Conservation (phyloP, 1,284 basidiomycete species). For the Paramarasmius palmivorus region DNA sequence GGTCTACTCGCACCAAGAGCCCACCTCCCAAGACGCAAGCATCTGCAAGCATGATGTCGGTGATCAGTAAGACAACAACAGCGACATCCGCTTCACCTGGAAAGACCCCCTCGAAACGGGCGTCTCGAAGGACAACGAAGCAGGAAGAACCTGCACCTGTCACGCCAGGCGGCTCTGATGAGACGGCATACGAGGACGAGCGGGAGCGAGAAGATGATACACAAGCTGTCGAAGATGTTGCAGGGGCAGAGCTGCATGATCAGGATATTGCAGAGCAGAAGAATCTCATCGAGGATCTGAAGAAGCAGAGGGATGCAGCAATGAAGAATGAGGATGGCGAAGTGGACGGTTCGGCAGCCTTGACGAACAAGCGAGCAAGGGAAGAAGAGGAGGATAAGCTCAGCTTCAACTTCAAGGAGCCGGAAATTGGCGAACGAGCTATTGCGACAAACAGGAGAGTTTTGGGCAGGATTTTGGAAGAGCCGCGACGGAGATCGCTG, state of each 20-base stretch:
- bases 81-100: constrained; percentile 26
- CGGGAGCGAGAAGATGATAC: constrained; percentile 39
- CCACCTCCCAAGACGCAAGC: constrained; percentile 38
- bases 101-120: constrained; percentile 41
- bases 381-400: constrained; percentile 54
- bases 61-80: not conserved
- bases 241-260: constrained; percentile 60
- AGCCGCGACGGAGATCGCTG: constrained; percentile 65
- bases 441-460: constrained; percentile 69
- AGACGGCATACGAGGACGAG: constrained; percentile 54
- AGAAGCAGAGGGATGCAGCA: constrained; percentile 47
- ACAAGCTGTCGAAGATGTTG: constrained; percentile 49
- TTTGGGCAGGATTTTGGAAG: constrained; percentile 44
- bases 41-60: constrained; percentile 23
- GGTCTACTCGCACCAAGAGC: constrained; percentile 53
- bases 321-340: constrained; percentile 29
- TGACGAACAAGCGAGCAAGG: constrained; percentile 47
- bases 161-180: constrained; percentile 58
- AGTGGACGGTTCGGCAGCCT: constrained; percentile 22
- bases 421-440: constrained; percentile 54
- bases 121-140: constrained; percentile 30
- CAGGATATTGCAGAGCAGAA: constrained; percentile 74
- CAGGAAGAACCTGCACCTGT: constrained; percentile 27
- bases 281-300: constrained; percentile 66
- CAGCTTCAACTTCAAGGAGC: constrained; percentile 65